Percentiles rank a stretch among this genome's conserved stretches.
These are phyloP conservation scores for Fusarium sp. DNA, from an alignment of 2,329 filamentous ascomycete species.

Conservation along the genomic window DNA sequence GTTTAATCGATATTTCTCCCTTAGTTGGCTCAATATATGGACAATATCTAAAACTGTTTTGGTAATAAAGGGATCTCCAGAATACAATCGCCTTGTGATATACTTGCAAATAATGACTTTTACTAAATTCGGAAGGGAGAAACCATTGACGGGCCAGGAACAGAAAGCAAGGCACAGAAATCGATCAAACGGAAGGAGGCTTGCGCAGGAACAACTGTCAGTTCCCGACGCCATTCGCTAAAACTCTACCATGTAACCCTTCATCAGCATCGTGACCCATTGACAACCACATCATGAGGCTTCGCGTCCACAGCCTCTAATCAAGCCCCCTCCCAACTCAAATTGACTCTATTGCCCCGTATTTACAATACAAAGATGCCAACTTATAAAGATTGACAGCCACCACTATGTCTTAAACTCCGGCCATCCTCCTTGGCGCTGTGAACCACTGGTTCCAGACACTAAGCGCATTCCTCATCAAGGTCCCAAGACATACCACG, in stretches of 20 bases:
- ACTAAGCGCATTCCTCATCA: conserved; percentile 35
- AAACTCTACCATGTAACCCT: conserved; percentile 2
- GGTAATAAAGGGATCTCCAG: background rate
- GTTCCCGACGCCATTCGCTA: conserved; percentile 1
- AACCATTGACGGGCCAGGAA: background rate
- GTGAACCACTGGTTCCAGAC: conserved; percentile 22
- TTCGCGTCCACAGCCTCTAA: background rate
- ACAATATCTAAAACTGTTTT: background rate
- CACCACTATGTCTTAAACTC: conserved; percentile 14
- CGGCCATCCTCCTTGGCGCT: conserved; percentile 10
- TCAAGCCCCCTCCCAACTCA: background rate
- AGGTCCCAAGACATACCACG: conserved; percentile 32
- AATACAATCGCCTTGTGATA: background rate
- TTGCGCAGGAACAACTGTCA: conserved; percentile 36
- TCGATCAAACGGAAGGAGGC: conserved; percentile 24
- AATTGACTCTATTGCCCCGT: background rate
- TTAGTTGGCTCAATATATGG: conserved; percentile 1
- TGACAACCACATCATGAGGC: conserved; percentile 4
- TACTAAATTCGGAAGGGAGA: background rate
- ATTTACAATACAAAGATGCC: background rate
- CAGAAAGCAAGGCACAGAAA: conserved; percentile 10
- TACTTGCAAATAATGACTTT: background rate
- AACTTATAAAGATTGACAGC: background rate
- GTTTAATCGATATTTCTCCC: conserved; percentile 1
- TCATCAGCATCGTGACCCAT: conserved; percentile 13